Percentiles rank a stretch among this genome's conserved stretches.
Conservation (phyloP, 2,329 filamentous ascomycete genomes). For the Sarocladium kiliense region DNA sequence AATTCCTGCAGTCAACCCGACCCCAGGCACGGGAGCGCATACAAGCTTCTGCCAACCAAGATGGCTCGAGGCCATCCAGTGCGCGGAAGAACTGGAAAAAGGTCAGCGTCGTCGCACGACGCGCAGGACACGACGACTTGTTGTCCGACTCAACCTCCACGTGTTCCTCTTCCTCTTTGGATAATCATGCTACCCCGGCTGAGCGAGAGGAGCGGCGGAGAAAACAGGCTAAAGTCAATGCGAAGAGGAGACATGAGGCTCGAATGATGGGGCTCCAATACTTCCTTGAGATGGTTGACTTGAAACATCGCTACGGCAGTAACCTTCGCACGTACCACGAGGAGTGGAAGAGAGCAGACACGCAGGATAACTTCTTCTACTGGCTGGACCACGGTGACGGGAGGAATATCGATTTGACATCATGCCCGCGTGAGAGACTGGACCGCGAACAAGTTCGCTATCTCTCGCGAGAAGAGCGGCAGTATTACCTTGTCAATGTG, state of each 20-base stretch:
- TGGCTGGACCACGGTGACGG: conserved; percentile 86
- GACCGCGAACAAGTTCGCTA: conserved; percentile 80
- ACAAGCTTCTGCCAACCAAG: conserved; percentile 8
- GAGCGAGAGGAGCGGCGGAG: conserved; percentile 32
- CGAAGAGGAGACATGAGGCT: conserved; percentile 57
- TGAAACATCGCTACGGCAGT: conserved; percentile 81
- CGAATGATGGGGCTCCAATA: conserved; percentile 83
- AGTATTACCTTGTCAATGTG: conserved; percentile 74
- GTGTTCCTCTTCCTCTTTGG: conserved; percentile 24
- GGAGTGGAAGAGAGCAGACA: conserved; percentile 73
- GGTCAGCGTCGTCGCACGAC: conserved; percentile 62
- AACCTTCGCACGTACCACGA: conserved; percentile 78
- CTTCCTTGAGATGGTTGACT: conserved; percentile 79
- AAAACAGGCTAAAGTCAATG: conserved; percentile 43
- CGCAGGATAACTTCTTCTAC: conserved; percentile 86
- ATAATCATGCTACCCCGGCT: conserved; percentile 27
- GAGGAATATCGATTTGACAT: conserved; percentile 60
- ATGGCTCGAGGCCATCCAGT: conserved; percentile 13
- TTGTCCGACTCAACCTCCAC: conserved; percentile 41
- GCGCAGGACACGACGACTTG: conserved; percentile 64
- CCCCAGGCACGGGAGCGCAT: conserved; percentile 30
- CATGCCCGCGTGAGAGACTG: conserved; percentile 68
- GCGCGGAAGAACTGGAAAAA: conserved; percentile 73
- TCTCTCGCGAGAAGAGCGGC: conserved; percentile 73
- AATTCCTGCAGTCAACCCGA: conserved; percentile 45